Evolutionary conservation across 495 filamentous ascomycete genomes (phyloP), one percentile per base, ranked within the genome.

Genomic region (Venustampulla echinocandica): DNA sequence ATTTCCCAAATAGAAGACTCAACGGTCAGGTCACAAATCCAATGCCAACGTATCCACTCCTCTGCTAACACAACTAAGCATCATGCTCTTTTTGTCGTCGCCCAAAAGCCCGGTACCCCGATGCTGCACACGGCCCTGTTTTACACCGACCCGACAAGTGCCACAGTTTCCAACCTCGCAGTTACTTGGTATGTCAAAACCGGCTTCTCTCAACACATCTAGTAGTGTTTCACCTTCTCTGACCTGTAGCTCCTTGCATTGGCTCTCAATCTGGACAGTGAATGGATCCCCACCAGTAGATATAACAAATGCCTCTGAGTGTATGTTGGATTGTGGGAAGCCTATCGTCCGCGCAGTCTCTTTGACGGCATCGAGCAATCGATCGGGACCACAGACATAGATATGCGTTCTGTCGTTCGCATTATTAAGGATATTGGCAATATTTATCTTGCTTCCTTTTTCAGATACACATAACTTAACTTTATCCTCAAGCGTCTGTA

Each of bases 91-190:
- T 55, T 67, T 72, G 0, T 62, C 63, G 43, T 55, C 53, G 3
- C 70, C 47, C 10, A 6, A 3, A 7, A 44, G 19, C 40, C 66
- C 69, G 10, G 68, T 70, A 2, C 73, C 74, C 28, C 72, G 58
- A 58, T 76, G 73, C 13, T 73, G 67, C 2, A 77, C 69, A 37
- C 60, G 43, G 1, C 74, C 74, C 1, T 50, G 60, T 54, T 56
- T 67, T 24, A 75, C 44, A 7, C 22, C 44, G 21, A 78, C 63
- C 47, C 53, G 61, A 46, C 73, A 78, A 10, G 71, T 75, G 1
- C 71, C 74, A 35, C 74, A 78, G 46, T 76, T 78, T 0, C 73
- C 74, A 5, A 71, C 73, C 55, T 69, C 67, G 53, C 73, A 78
- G 41, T 68, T 72, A 19, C 60, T 68, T 10, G 64, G 62, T 0